Base-by-base conservation (phyloP, 1,284 basidiomycete species). In the Gymnopus androsaceus region DNA sequence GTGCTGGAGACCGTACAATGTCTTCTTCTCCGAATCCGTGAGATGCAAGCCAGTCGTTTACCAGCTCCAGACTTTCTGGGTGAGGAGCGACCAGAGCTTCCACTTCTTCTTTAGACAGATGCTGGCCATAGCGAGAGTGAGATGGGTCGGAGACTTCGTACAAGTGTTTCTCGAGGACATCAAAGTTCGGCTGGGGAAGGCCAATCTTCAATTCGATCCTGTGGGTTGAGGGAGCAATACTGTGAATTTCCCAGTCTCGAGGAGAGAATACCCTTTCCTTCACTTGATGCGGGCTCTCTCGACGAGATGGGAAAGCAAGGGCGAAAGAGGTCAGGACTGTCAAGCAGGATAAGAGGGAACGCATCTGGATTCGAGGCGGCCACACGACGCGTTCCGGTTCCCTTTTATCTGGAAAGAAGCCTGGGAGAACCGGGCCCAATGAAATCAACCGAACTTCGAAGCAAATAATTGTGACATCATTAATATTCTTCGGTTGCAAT, bases 121-220 rank as follows among this genome's bases (percentile, higher is more conserved):
- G 79, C 54, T 74, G 66, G 31, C 82, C 79, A 55, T 67, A 67
- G 36, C 66, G 75, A 4, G 69, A 59, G 52, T 81, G 75, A 54
- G 65, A 61, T 14, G 84, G 75, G 59, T 79, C 73, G 65, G 83
- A 84, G 23, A 84, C 72, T 61, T 81, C 78, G 64, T 74, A 77
- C 3, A 87, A 72, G 54, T 81, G 76, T 34, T 73, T 60, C 62
- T 85, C 79, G 38, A 87, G 71, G 48, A 67, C 66, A 34, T 69
- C 57, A 56, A 85, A 80, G 59, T 80, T 75, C 17, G 78, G 70
- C 63, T 85, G 84, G 9, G 75, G 76, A 4, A 87, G 76, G 7
- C 72, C 80, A 55, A 85, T 81, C 47, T 76, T 76, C 30, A 82
- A 73, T 56, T 72, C 70, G 56, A 83, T 72, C 47, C 66, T 59